Conservation (phyloP, 1,284 basidiomycete species). For the Cystobasidium sp. region DNA sequence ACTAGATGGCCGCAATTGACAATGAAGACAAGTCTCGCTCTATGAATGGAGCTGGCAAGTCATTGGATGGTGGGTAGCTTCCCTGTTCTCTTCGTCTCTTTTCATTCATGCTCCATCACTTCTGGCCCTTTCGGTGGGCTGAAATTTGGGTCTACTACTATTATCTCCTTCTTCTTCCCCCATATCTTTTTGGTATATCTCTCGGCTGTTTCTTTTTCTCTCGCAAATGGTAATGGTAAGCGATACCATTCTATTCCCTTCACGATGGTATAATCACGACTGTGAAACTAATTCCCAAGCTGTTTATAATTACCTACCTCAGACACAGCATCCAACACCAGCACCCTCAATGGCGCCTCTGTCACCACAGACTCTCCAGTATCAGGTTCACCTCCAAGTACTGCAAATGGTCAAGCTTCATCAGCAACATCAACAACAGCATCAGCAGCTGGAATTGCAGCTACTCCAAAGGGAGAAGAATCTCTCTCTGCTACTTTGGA, state of each 20-base stretch:
- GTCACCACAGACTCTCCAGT: constrained; percentile 18
- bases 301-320: background rate
- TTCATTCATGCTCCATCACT: background rate
- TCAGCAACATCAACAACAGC: background rate
- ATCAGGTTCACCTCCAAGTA: constrained; percentile 20
- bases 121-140: background rate
- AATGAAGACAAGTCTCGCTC: background rate
- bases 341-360: background rate
- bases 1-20: constrained; percentile 20
- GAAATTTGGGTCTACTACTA: constrained; percentile 6
- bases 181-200: too few relatives aligned
- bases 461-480: constrained; percentile 33
- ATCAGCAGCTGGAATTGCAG: constrained; percentile 19
- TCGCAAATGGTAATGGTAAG: too few relatives aligned
- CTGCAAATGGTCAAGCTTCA: background rate
- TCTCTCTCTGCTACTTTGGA: constrained; percentile 37
- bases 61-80: constrained; percentile 4
- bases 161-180: too few relatives aligned
- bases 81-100: background rate
- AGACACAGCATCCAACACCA: background rate
- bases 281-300: constrained; percentile 9
- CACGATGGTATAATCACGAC: too few relatives aligned
- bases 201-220: too few relatives aligned
- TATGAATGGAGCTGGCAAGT: background rate
- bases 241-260: too few relatives aligned